phyloP scores from a whole-genome alignment of 208 protist genomes.

The Leishmania martiniquensis region DNA sequence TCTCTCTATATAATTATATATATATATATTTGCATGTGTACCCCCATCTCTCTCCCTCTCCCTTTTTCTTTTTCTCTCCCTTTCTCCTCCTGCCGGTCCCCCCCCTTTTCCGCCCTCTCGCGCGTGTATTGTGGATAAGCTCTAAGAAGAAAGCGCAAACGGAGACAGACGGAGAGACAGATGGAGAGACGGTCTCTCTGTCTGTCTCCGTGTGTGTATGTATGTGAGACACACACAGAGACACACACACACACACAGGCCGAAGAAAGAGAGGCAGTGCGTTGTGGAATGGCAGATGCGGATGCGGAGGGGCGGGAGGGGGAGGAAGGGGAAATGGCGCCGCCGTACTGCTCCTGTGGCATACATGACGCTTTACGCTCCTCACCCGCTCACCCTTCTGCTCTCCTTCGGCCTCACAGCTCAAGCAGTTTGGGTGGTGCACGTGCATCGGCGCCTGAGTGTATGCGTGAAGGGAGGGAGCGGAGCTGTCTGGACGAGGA shows the following conservation, averaged over 20 bases:
- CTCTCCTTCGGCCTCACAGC: neutral
- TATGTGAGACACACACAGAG: too few relatives aligned
- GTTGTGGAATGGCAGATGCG: neutral
- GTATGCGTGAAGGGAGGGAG: neutral
- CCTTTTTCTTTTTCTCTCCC: neutral
- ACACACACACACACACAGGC: neutral
- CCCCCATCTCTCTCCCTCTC: neutral
- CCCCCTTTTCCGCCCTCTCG: neutral
- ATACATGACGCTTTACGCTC: neutral
- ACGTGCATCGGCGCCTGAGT: neutral
- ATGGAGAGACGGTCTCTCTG: too few relatives aligned
- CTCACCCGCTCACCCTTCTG: too few relatives aligned
- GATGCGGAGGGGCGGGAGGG: too few relatives aligned
- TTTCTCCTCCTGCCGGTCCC: neutral
- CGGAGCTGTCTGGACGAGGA: neutral
- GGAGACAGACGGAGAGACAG: neutral
- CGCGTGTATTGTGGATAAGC: neutral
- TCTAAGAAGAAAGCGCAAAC: neutral
- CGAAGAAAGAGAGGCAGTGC: too few relatives aligned
- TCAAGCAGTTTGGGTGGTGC: neutral
- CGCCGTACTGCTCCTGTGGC: neutral
- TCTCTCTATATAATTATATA: too few relatives aligned
- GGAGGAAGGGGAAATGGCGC: too few relatives aligned
- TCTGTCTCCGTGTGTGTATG: too few relatives aligned
- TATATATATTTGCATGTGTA: neutral